Base-by-base conservation (phyloP, 192 early-diverging fungal species). In the Entomortierella lignicola region DNA sequence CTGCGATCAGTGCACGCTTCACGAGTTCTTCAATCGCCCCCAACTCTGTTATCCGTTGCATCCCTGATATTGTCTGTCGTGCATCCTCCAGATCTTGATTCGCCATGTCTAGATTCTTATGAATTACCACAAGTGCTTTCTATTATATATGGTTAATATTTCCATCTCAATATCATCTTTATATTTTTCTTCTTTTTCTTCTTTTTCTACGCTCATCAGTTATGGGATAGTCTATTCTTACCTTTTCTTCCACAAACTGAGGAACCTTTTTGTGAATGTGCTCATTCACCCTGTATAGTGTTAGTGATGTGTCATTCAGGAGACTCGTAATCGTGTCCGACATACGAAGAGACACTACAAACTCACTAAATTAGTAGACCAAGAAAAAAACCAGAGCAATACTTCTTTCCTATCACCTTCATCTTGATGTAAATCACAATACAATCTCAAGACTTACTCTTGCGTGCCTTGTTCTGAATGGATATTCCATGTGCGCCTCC, bases 81-180 rank as follows among this genome's bases (percentile, higher is more conserved):
- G 74, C 74, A 55, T 79, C 74, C 51, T 79, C 74, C 48, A 79
- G 52, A 20, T 79, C 74, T 26, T 79, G 67, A 31, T 79, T 79
- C 30, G 66, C 66, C 37, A 55, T 69, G 56, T 79, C 62, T 13
- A 79, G 54, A 30, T 57, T 26, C 50, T 57, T 65, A 0, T 37
- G 25, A 17, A 70, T 70, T n/a, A 23, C 42, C 12, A 30, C 44
- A 12, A 79, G 30, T 32, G 74, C 60, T 60, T 60, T 69, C 74
- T 79, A 69, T 8, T 54, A 21, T 50, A n/a, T n/a, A n/a, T n/a
- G 7, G 17, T 50, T 50, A 4, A 15, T 50, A 23, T 15, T 10
- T 15, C 15, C 17, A 8, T 50, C 4, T 21, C 21, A 50, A 23
- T 50, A 23, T 23, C 5, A 4, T 10, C 17, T 17, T 15, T 41